phyloP scores from a whole-genome alignment of 805 yeast genomes.

The Wickerhamomyces pijperi region DNA sequence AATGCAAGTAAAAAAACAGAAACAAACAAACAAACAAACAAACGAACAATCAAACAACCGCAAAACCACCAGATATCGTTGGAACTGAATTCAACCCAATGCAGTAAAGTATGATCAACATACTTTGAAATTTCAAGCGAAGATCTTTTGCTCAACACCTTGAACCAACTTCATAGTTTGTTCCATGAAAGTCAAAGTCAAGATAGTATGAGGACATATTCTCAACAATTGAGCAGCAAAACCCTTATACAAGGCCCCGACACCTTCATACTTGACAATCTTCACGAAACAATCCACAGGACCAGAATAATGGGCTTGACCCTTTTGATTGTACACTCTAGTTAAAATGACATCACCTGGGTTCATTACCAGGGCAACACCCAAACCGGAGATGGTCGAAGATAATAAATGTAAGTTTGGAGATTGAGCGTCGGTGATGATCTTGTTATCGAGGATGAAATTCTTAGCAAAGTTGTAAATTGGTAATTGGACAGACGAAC shows the following conservation, averaged over 20 bases:
- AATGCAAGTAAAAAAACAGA: too few species aligned
- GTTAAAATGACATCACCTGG: conserved; percentile 96
- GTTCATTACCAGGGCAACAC: conserved; percentile 92
- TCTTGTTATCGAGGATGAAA: conserved; percentile 38
- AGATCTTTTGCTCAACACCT: conserved; percentile 19
- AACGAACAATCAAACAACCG: too few species aligned
- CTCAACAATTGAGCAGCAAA: conserved; percentile 87
- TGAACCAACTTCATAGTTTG: conserved; percentile 65
- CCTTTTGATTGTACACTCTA: conserved; percentile 90
- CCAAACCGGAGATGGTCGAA: conserved; percentile 73
- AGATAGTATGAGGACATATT: conserved; percentile 89
- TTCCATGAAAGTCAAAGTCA: conserved; percentile 90
- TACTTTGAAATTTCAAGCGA: too few species aligned
- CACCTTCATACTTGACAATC: conserved; percentile 78
- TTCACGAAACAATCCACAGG: conserved; percentile 84
- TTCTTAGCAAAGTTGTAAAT: conserved; percentile 72
- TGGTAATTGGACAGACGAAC: conserved; percentile 92
- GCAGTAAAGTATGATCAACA: neutral
- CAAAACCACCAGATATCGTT: too few species aligned
- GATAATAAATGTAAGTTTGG: conserved; percentile 62
- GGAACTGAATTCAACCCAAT: too few species aligned
- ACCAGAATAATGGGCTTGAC: conserved; percentile 63
- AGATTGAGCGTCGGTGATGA: conserved; percentile 40
- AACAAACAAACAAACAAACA: too few species aligned
- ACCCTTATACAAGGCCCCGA: conserved; percentile 83